phyloP scores from a whole-genome alignment of 2,329 filamentous ascomycete genomes.

The Hypoxylon sp. region DNA sequence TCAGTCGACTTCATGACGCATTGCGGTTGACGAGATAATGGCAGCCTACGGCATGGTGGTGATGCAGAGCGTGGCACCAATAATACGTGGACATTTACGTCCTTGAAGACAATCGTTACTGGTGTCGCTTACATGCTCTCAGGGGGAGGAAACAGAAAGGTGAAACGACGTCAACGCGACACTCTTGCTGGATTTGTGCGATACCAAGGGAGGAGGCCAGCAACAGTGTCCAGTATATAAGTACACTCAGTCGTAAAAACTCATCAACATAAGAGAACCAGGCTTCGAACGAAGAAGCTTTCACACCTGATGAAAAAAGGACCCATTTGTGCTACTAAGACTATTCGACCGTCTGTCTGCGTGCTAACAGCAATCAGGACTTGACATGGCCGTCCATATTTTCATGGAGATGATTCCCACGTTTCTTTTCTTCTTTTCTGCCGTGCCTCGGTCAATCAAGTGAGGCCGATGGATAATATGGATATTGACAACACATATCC shows the following conservation, averaged over 20 bases:
- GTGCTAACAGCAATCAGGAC: background rate
- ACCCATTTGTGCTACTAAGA: too few species aligned
- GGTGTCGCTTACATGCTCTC: background rate
- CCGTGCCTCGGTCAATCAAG: background rate
- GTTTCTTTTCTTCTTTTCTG: background rate
- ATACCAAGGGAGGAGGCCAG: conserved; percentile 11
- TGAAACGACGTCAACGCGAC: background rate
- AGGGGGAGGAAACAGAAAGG: background rate
- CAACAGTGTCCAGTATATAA: conserved; percentile 28
- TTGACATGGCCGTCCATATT: too few species aligned
- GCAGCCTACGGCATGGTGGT: background rate
- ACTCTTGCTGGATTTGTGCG: conserved; percentile 14
- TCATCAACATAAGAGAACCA: conserved; percentile 23
- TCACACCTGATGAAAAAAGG: too few species aligned
- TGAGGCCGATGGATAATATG: background rate
- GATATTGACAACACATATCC: background rate
- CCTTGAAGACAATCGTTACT: background rate
- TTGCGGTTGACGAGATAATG: background rate
- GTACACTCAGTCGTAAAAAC: too few species aligned
- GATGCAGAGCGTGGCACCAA: background rate
- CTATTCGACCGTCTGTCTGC: background rate
- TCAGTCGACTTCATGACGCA: background rate
- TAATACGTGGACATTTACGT: background rate
- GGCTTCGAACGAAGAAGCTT: background rate
- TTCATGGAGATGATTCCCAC: too few species aligned